phyloP scores from a whole-genome alignment of 2,329 filamentous ascomycete genomes.

The Exophiala dermatitidis region DNA sequence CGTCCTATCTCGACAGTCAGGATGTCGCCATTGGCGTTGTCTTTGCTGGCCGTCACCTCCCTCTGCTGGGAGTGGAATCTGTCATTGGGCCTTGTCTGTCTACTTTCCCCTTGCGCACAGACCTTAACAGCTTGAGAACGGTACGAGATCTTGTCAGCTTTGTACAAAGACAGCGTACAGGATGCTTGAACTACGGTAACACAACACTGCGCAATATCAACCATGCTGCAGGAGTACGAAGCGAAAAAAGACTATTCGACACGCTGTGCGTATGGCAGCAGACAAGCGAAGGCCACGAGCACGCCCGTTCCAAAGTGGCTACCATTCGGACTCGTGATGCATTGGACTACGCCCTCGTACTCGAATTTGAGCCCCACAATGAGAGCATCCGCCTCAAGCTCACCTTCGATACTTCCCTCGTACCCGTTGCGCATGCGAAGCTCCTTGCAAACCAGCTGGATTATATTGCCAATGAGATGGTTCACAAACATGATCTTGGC shows the following conservation, averaged over 20 bases:
- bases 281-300: slow-evolving; percentile 44
- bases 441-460: slow-evolving; percentile 58
- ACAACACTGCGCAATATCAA: slow-evolving; percentile 65
- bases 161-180: slow-evolving; percentile 59
- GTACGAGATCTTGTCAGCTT: slow-evolving; percentile 55
- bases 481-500: slow-evolving; percentile 32
- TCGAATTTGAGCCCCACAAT: slow-evolving; percentile 64
- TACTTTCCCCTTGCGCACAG: slow-evolving; percentile 64
- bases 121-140: slow-evolving; percentile 47
- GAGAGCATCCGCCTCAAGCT: slow-evolving; percentile 45
- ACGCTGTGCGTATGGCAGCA: slow-evolving; percentile 80
- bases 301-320: slow-evolving; percentile 39
- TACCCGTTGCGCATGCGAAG: slow-evolving; percentile 51
- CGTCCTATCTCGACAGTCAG: slow-evolving; percentile 53
- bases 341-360: slow-evolving; percentile 65
- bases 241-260: slow-evolving; percentile 61
- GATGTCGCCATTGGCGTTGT: slow-evolving; percentile 73
- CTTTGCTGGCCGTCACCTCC: slow-evolving; percentile 71
- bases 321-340: slow-evolving; percentile 60
- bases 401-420: slow-evolving; percentile 48
- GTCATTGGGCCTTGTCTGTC: slow-evolving; percentile 74
- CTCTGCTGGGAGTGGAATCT: slow-evolving; percentile 61
- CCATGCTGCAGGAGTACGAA: slow-evolving; percentile 49
- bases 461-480: slow-evolving; percentile 41
- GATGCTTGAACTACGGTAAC: slow-evolving; percentile 56